A percentile compares a stretch with the other conserved stretches of the same genome.
These are phyloP conservation scores for Circinella umbellata DNA, from an alignment of 371 early-diverging fungal genomes.

Conservation along the genomic window DNA sequence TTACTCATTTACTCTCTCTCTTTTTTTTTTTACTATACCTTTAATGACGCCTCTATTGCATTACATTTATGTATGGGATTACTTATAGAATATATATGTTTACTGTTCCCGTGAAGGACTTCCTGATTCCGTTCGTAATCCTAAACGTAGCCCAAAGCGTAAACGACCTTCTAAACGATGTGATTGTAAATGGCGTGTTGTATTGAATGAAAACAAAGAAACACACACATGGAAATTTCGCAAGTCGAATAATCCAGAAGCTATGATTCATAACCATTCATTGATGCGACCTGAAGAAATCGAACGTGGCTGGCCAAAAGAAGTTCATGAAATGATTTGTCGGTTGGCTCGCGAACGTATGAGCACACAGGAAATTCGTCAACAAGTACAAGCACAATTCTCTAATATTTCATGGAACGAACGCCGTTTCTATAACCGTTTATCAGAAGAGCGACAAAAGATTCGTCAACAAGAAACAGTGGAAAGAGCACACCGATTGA, in stretches of 20 bases:
- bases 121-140: slow-evolving; percentile 63
- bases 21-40: slow-evolving; percentile 1
- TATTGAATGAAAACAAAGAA: slow-evolving; percentile 57
- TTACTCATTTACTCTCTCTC: not conserved
- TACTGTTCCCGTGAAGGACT: slow-evolving; percentile 71
- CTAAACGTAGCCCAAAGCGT: slow-evolving; percentile 60
- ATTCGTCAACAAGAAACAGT: slow-evolving; percentile 59
- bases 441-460: slow-evolving; percentile 67
- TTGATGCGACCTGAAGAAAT: slow-evolving; percentile 66
- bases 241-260: slow-evolving; percentile 65
- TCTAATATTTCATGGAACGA: slow-evolving; percentile 67
- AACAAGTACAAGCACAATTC: slow-evolving; percentile 55
- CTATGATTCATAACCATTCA: slow-evolving; percentile 62
- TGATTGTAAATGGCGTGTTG: slow-evolving; percentile 70
- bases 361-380: slow-evolving; percentile 61
- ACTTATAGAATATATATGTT: slow-evolving; percentile 59
- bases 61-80: too few species aligned
- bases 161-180: slow-evolving; percentile 65
- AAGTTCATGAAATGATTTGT: slow-evolving; percentile 60
- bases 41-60: too few species aligned
- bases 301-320: slow-evolving; percentile 63
- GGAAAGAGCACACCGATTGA: slow-evolving; percentile 51
- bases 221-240: slow-evolving; percentile 58
- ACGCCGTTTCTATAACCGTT: slow-evolving; percentile 66
- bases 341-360: slow-evolving; percentile 58